Conservation (phyloP, 2,329 filamentous ascomycete species). For the Alternaria alternata region DNA sequence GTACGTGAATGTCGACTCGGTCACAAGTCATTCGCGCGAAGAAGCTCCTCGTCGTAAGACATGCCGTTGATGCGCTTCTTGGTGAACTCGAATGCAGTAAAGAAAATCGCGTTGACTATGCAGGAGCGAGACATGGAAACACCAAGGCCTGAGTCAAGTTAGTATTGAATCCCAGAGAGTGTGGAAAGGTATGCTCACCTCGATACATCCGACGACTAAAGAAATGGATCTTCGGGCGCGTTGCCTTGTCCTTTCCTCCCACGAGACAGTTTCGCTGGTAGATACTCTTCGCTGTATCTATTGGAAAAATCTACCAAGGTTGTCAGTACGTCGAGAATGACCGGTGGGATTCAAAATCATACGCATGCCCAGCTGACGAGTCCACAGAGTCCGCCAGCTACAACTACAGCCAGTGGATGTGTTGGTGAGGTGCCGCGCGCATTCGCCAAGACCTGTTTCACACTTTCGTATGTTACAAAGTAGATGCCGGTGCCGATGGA, state of each 20-base stretch:
- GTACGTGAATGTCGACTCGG: neutral
- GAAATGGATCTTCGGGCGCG: constrained; percentile 75
- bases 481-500: constrained; percentile 85
- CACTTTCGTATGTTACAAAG: constrained; percentile 88
- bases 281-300: constrained; percentile 84
- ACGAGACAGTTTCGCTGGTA: constrained; percentile 84
- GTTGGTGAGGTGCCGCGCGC: constrained; percentile 77
- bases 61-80: constrained; percentile 66
- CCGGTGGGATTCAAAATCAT: constrained; percentile 44
- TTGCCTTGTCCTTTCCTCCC: constrained; percentile 66
- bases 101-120: constrained; percentile 87
- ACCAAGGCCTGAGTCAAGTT: constrained; percentile 62
- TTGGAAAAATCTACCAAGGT: constrained; percentile 60
- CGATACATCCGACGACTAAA: constrained; percentile 82
- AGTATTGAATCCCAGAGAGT: neutral
- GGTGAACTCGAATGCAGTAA: constrained; percentile 84
- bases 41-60: constrained; percentile 48
- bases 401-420: constrained; percentile 78
- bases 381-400: constrained; percentile 81
- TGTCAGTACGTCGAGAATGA: constrained; percentile 13
- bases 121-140: constrained; percentile 86
- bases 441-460: constrained; percentile 81
- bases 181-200: constrained; percentile 55
- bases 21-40: constrained; percentile 38
- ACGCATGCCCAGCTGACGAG: constrained; percentile 85